Conservation (phyloP, 495 filamentous ascomycete genomes). For the Neurospora discreta region DNA sequence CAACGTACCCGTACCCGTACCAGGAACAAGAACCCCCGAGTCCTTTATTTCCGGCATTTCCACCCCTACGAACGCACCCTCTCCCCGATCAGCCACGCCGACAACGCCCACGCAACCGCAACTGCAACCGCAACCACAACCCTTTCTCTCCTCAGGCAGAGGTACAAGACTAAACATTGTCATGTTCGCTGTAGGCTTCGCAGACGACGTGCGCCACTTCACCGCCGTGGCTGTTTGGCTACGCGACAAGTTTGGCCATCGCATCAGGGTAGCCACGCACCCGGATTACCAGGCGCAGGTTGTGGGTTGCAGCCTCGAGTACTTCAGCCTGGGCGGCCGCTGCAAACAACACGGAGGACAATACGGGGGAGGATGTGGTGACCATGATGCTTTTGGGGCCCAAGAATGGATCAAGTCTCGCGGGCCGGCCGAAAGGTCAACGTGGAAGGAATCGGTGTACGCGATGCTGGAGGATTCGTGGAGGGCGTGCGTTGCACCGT, state of each 20-base stretch:
- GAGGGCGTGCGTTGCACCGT: conserved; percentile 50
- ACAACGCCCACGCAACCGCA: not conserved
- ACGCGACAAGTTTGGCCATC: conserved; percentile 38
- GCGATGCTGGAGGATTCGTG: conserved; percentile 53
- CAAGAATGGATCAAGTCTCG: conserved; percentile 36
- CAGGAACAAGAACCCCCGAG: not conserved
- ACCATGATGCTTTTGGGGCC: conserved; percentile 46
- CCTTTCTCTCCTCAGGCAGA: not conserved
- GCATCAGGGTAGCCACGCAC: conserved; percentile 55
- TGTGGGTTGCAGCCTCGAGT: conserved; percentile 42
- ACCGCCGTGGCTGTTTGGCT: conserved; percentile 42
- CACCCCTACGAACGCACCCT: not conserved
- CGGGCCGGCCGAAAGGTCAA: conserved; percentile 42
- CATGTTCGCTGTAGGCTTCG: conserved; percentile 50
- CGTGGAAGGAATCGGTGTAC: conserved; percentile 37
- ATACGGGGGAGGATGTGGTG: conserved; percentile 36
- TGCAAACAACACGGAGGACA: not conserved
- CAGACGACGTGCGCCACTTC: conserved; percentile 55
- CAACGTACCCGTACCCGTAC: not conserved
- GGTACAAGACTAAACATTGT: conserved; percentile 42
- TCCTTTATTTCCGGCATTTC: not conserved
- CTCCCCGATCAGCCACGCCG: not conserved
- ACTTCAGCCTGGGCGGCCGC: conserved; percentile 45
- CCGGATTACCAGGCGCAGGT: conserved; percentile 45
- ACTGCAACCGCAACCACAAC: not conserved